These are phyloP conservation scores for Golubevia sp. DNA, from an alignment of 1,284 basidiomycete genomes.

Conservation along the genomic window DNA sequence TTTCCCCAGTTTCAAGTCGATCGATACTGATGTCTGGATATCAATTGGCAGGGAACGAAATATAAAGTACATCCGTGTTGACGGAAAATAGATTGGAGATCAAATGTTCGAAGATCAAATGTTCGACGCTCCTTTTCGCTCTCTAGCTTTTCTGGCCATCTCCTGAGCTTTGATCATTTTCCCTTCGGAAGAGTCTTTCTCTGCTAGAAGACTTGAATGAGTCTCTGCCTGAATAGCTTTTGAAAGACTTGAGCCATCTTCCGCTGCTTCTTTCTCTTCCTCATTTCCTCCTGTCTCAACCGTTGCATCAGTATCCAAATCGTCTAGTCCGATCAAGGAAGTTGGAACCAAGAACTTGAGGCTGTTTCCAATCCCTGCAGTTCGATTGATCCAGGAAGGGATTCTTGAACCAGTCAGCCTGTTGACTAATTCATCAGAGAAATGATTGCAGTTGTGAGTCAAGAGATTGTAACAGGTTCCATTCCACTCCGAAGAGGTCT, in stretches of 20 bases:
- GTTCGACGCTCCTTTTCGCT: not conserved
- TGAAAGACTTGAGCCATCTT: not conserved
- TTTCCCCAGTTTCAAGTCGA: no score
- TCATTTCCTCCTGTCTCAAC: not conserved
- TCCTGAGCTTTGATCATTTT: not conserved
- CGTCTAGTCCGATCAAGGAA: conserved; percentile 9
- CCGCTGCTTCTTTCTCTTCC: not conserved
- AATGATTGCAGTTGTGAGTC: conserved; percentile 49
- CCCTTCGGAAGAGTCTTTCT: not conserved
- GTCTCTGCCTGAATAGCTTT: not conserved
- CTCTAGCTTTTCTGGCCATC: not conserved
- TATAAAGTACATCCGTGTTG: no score
- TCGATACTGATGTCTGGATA: no score
- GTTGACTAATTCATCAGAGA: conserved; percentile 41
- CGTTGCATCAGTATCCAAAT: not conserved
- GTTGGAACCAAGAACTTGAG: conserved; percentile 14
- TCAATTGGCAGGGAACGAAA: no score
- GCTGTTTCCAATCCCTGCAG: conserved; percentile 14
- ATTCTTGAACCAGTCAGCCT: conserved; percentile 32
- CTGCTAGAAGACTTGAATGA: not conserved
- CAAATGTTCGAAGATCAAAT: no score
- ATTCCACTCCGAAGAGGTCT: conserved; percentile 11
- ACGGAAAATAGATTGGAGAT: no score
- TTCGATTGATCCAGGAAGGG: conserved; percentile 43
- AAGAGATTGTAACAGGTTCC: conserved; percentile 18